Conservation (phyloP, 441 rosid genomes). For the Biscutella laevigata region DNA sequence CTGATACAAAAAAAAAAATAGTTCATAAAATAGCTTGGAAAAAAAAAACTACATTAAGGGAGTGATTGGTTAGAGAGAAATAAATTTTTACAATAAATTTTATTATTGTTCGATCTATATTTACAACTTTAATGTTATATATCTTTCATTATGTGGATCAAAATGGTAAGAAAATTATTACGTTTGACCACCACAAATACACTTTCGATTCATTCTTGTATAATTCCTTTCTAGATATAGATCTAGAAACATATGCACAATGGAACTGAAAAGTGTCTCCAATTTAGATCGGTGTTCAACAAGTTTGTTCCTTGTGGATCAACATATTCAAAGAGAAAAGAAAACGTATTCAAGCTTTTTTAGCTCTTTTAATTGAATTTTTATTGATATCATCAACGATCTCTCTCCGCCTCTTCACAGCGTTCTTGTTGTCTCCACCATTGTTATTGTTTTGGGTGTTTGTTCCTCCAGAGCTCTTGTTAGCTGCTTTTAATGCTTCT, state of each 20-base stretch:
- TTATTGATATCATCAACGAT: constrained; percentile 42
- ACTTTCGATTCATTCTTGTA: neutral
- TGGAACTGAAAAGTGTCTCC: neutral
- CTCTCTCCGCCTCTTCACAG: constrained; percentile 52
- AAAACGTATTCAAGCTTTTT: constrained; percentile 26
- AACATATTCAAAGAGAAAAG: neutral
- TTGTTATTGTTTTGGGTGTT: constrained; percentile 38
- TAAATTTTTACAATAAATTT: no score
- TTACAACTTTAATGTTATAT: no score
- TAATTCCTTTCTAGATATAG: neutral
- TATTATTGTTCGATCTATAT: no score
- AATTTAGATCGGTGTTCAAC: constrained; percentile 13
- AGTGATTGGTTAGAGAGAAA: no score
- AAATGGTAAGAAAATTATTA: no score
- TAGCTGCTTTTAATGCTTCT: constrained; percentile 56
- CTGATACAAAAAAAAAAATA: no score
- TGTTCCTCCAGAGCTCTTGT: constrained; percentile 39
- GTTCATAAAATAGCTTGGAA: no score
- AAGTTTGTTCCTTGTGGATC: constrained; percentile 6
- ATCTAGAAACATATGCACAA: neutral
- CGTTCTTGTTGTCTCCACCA: constrained; percentile 36
- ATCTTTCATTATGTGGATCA: no score
- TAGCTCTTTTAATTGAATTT: constrained; percentile 43
- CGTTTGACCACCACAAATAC: no score
- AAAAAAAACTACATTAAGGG: no score